These are phyloP conservation scores for Mycena capillaripes DNA, from an alignment of 768 basidiomycete genomes.

Conservation along the genomic window DNA sequence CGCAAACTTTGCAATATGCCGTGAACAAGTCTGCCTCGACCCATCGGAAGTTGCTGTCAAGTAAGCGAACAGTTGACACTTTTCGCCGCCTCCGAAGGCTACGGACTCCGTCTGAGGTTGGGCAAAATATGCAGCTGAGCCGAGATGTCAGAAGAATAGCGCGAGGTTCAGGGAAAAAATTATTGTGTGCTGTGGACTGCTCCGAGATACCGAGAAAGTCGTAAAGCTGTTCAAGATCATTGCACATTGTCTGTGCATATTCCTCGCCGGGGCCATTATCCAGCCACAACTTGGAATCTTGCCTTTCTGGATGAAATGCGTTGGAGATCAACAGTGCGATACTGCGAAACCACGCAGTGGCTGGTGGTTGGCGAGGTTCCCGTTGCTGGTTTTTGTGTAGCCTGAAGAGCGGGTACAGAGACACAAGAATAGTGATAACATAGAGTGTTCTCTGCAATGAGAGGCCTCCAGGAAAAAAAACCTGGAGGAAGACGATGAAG, in stretches of 20 bases:
- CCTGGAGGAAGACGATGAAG: background rate
- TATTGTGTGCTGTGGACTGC: background rate
- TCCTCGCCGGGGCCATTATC: background rate
- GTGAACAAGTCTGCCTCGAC: background rate
- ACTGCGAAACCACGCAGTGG: background rate
- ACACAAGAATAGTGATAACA: background rate
- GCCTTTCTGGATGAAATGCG: background rate
- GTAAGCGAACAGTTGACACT: background rate
- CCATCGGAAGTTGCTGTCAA: background rate
- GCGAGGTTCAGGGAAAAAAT: background rate
- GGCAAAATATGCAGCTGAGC: background rate
- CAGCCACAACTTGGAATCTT: background rate
- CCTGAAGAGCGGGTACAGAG: background rate
- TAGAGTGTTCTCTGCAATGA: background rate
- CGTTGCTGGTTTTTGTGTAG: background rate
- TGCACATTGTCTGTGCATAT: background rate
- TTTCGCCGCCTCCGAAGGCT: background rate
- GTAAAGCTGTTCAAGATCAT: background rate
- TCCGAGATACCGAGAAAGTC: background rate
- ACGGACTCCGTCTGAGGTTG: background rate
- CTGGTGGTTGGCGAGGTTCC: background rate
- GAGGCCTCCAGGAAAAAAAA: background rate
- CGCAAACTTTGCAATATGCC: background rate
- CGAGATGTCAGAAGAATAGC: background rate
- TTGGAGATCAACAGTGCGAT: background rate